phyloP scores from a whole-genome alignment of 1,139 yeast species.

The Trichomonascaceae sp. region DNA sequence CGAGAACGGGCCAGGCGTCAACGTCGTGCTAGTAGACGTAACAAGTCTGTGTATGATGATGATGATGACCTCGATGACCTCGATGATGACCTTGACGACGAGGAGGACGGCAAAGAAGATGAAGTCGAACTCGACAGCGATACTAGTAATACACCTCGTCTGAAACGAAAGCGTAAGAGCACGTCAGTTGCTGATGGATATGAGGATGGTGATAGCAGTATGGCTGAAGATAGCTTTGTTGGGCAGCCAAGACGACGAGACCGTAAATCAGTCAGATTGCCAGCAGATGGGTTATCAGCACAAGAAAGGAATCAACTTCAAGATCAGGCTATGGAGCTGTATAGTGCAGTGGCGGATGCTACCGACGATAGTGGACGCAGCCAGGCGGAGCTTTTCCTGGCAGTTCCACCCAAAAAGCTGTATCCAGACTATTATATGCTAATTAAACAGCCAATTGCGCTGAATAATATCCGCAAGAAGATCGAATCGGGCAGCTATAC shows the following conservation, averaged over 20 bases:
- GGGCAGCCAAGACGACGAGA: conserved; percentile 16
- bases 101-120: conserved; percentile 3
- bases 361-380: conserved; percentile 27
- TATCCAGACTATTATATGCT: conserved; percentile 86
- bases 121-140: conserved; percentile 7
- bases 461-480: conserved; percentile 60
- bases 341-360: conserved; percentile 18
- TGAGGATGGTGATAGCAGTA: conserved; percentile 7
- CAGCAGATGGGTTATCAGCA: conserved; percentile 9
- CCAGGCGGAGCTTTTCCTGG: conserved; percentile 56
- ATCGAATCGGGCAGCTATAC: conserved; percentile 48
- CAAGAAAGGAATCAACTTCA: conserved; percentile 26
- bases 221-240: conserved; percentile 10
- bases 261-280: conserved; percentile 3
- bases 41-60: conserved; percentile 7
- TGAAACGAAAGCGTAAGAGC: conserved; percentile 5
- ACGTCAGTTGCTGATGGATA: conserved; percentile 4
- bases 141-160: not conserved
- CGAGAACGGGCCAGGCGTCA: conserved; percentile 44
- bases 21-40: conserved; percentile 18
- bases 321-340: conserved; percentile 19
- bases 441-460: conserved; percentile 75
- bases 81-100: conserved; percentile 8
- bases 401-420: conserved; percentile 56
- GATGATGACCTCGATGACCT: conserved; percentile 9